phyloP scores from a whole-genome alignment of 208 protist genomes.

The Novymonas esmeraldas region DNA sequence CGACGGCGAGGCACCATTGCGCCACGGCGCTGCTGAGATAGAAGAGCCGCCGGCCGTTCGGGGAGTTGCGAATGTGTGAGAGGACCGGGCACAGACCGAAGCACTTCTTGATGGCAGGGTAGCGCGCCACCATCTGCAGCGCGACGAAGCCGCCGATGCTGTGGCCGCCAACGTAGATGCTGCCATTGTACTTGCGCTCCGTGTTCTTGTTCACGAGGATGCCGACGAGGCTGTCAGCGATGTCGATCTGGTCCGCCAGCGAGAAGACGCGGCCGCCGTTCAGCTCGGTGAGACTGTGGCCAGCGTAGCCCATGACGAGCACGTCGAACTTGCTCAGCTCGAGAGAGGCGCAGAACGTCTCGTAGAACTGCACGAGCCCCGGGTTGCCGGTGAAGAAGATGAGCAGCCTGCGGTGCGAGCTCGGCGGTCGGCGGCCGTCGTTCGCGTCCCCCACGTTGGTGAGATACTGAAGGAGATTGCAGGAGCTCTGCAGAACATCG shows the following conservation, averaged over 20 bases:
- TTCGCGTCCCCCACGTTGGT: conserved; percentile 20
- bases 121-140: conserved; percentile 57
- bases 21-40: conserved; percentile 33
- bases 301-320: conserved; percentile 78
- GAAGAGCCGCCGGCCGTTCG: conserved; percentile 54
- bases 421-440: conserved; percentile 8
- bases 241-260: conserved; percentile 72
- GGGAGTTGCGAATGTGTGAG: conserved; percentile 53
- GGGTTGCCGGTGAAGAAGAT: conserved; percentile 81
- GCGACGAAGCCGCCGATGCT: conserved; percentile 83
- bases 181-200: conserved; percentile 39
- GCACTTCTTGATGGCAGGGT: conserved; percentile 48
- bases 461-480: conserved; percentile 45
- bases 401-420: conserved; percentile 32
- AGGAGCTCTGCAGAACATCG: conserved; percentile 67
- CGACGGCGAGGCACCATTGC: conserved; percentile 34
- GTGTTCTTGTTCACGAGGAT: conserved; percentile 23
- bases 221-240: conserved; percentile 51
- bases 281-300: conserved; percentile 63
- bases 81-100: conserved; percentile 75
- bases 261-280: conserved; percentile 67
- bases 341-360: conserved; percentile 40
- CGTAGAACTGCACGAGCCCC: conserved; percentile 73
- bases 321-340: conserved; percentile 47
- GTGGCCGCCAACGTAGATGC: conserved; percentile 74